Evolutionary conservation across 106 monocot genomes (phyloP).

Genomic region (Dactylorhiza incarnata): DNA sequence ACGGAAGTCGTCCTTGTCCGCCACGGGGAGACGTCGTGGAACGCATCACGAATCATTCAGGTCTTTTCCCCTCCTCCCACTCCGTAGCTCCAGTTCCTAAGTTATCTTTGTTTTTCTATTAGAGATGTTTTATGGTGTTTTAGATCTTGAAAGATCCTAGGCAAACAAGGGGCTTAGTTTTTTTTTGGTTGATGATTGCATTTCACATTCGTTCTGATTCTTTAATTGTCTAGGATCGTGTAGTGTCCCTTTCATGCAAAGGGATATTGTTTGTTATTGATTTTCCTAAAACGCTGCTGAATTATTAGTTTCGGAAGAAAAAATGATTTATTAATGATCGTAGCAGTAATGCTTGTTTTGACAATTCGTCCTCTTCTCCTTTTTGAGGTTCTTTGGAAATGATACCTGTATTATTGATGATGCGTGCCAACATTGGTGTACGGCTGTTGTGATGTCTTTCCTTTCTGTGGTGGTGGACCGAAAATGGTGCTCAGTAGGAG

Average conservation of each 20-base stretch:
- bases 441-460: not conserved
- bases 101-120: not conserved
- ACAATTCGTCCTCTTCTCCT: not conserved
- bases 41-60: slow-evolving; percentile 71
- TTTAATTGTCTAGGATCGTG: not conserved
- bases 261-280: not conserved
- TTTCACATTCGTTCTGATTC: not conserved
- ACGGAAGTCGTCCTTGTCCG: slow-evolving; percentile 76
- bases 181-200: not conserved
- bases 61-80: slow-evolving; percentile 10
- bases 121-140: not conserved
- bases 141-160: not conserved
- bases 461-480: not conserved
- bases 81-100: not conserved
- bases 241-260: not conserved
- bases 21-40: slow-evolving; percentile 86
- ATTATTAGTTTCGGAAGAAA: not conserved
- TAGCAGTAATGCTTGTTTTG: slow-evolving; percentile 1
- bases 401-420: not conserved
- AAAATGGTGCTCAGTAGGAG: not conserved
- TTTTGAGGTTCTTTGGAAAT: not conserved
- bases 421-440: not conserved
- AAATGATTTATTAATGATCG: not conserved
- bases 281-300: not conserved
- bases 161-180: not conserved